Percentiles rank a stretch among this genome's conserved stretches.
Evolutionary conservation across 1,284 basidiomycete species (phyloP).

Genomic region (Cryptococcus maquisensis): DNA sequence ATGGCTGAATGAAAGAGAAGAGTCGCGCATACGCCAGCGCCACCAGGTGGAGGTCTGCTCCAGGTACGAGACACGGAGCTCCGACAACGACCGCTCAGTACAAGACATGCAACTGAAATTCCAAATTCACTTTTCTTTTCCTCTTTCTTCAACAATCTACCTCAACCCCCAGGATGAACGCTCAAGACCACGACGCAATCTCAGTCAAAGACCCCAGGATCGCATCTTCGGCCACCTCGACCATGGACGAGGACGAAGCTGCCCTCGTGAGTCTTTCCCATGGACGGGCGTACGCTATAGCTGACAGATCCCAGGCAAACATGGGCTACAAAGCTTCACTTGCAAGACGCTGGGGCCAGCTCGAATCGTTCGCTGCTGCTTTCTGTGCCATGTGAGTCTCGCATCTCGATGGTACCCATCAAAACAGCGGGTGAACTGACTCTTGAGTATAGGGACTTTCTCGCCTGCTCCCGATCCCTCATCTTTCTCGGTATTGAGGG

Average conservation of each 20-base stretch:
- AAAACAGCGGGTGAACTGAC: neutral
- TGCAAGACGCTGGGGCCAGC: slow-evolving; percentile 14
- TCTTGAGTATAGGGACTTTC: slow-evolving; percentile 14
- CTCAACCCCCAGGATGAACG: no score
- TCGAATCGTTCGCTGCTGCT: slow-evolving; percentile 21
- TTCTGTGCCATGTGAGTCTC: slow-evolving; percentile 17
- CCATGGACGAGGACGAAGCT: slow-evolving; percentile 3
- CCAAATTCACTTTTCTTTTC: no score
- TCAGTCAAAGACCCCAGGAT: no score
- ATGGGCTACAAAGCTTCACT: slow-evolving; percentile 19
- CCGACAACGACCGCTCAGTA: no score
- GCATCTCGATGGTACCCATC: neutral
- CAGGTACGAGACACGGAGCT: no score
- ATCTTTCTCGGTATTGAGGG: slow-evolving; percentile 75
- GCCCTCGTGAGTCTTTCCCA: slow-evolving; percentile 1
- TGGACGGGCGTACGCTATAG: no score
- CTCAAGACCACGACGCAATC: no score
- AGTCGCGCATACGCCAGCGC: no score
- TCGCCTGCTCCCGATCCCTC: slow-evolving; percentile 56
- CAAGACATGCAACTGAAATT: no score
- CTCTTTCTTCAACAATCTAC: no score
- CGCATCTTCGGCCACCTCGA: neutral
- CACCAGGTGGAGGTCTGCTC: no score
- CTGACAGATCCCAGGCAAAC: neutral
- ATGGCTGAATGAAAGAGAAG: no score